Evolutionary conservation across 345 rosid genomes (phyloP).

Genomic region (Toxicodendron radicans): DNA sequence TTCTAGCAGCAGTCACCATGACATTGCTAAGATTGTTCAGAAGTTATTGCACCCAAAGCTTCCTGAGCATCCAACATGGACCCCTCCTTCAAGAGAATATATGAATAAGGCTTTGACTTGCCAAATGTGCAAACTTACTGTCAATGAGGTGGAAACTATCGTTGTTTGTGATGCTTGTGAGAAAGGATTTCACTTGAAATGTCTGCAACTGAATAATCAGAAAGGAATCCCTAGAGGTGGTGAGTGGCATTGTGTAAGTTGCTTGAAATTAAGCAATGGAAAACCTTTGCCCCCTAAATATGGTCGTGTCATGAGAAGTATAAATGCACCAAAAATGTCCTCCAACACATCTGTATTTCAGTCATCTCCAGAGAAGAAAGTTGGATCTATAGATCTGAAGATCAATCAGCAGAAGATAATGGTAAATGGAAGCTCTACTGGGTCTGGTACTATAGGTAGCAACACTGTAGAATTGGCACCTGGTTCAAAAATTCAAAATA

Average conservation of each 20-base stretch:
- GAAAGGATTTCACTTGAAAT: constrained; percentile 86
- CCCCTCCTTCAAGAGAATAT: constrained; percentile 92
- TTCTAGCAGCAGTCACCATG: constrained; percentile 48
- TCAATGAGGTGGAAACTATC: constrained; percentile 76
- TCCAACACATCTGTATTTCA: constrained; percentile 45
- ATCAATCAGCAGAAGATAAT: constrained; percentile 47
- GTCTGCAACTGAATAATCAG: constrained; percentile 61
- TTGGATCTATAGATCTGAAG: constrained; percentile 37
- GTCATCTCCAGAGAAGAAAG: constrained; percentile 57
- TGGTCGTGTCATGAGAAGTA: constrained; percentile 79
- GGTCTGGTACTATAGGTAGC: constrained; percentile 25
- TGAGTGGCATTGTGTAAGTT: constrained; percentile 93
- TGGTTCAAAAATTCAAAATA: constrained; percentile 30
- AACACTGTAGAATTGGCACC: constrained; percentile 31
- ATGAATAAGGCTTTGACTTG: constrained; percentile 74
- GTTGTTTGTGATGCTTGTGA: constrained; percentile 91
- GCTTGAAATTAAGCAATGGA: constrained; percentile 63
- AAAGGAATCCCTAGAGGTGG: constrained; percentile 71
- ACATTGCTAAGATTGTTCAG: constrained; percentile 72
- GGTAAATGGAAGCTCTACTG: constrained; percentile 43
- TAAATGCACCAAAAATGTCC: constrained; percentile 50
- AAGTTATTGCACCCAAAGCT: constrained; percentile 60
- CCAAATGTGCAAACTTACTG: constrained; percentile 60
- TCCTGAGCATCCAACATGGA: constrained; percentile 74
- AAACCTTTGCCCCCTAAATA: constrained; percentile 88